phyloP scores from a whole-genome alignment of 768 basidiomycete genomes.

The Agrocybe pediades region DNA sequence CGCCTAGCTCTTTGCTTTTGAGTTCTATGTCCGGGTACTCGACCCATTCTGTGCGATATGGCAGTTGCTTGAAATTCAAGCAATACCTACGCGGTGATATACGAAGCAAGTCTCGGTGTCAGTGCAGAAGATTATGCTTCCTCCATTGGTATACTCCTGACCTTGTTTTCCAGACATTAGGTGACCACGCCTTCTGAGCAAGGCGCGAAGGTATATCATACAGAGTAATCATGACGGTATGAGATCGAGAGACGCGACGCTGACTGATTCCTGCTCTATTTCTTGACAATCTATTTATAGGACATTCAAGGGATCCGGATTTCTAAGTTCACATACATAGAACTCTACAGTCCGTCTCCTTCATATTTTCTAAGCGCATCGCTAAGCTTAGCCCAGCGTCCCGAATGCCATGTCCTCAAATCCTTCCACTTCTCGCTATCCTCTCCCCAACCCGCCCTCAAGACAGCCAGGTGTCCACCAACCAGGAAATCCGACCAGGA shows the following conservation, averaged over 20 bases:
- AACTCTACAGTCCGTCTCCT: too few species aligned
- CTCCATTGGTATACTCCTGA: conserved; percentile 1
- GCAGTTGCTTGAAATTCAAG: conserved; percentile 36
- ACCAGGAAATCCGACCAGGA: conserved; percentile 38
- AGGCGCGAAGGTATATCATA: conserved; percentile 39
- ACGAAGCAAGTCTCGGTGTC: not conserved
- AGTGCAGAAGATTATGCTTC: not conserved
- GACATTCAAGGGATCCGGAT: not conserved
- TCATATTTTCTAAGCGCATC: conserved; percentile 22
- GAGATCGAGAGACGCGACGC: not conserved
- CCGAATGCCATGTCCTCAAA: conserved; percentile 28
- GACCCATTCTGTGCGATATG: conserved; percentile 51
- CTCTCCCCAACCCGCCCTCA: conserved; percentile 27
- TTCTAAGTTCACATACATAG: too few species aligned
- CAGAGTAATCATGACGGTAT: conserved; percentile 19
- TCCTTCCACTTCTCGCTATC: conserved; percentile 36
- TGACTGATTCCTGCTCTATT: not conserved
- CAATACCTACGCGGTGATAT: conserved; percentile 22
- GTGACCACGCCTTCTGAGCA: conserved; percentile 32
- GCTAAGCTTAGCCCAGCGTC: conserved; percentile 29
- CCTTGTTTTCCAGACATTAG: conserved; percentile 39
- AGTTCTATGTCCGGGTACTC: conserved; percentile 51
- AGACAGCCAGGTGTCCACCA: conserved; percentile 24
- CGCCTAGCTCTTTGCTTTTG: conserved; percentile 34
- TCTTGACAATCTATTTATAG: not conserved